These are phyloP conservation scores for Neospora caninum DNA, from an alignment of 169 alveolate species.

Conservation along the genomic window DNA sequence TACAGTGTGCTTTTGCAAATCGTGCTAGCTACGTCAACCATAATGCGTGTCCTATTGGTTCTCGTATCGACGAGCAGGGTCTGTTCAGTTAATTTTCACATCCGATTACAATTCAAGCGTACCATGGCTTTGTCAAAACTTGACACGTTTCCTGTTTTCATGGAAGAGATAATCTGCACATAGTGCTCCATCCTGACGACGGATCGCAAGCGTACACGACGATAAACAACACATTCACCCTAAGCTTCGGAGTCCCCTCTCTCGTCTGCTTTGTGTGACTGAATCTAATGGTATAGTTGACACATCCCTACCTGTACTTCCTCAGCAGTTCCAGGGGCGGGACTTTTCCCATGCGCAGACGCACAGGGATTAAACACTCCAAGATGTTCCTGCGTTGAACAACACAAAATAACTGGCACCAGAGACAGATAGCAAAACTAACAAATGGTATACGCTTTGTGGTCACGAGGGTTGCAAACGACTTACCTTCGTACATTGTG, in stretches of 20 bases:
- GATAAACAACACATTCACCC: not conserved
- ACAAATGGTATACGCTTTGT: not conserved
- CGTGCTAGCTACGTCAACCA: no score
- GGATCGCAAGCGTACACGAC: not conserved
- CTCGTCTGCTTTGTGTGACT: not conserved
- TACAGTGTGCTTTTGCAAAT: no score
- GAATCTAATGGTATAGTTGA: not conserved
- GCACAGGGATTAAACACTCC: slow-evolving; percentile 83
- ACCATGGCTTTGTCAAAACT: slow-evolving; percentile 76
- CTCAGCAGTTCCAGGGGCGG: slow-evolving; percentile 78
- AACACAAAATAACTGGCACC: not conserved
- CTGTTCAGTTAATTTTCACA: no score
- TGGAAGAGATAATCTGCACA: slow-evolving; percentile 76
- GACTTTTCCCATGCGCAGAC: slow-evolving; percentile 82
- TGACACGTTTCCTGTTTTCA: slow-evolving; percentile 77
- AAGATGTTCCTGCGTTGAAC: slow-evolving; percentile 76
- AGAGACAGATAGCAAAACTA: not conserved
- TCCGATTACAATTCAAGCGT: not conserved
- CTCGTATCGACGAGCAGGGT: no score
- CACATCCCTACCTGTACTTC: slow-evolving; percentile 68
- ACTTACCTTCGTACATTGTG: slow-evolving; percentile 74
- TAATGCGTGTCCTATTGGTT: no score
- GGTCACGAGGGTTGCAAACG: not conserved
- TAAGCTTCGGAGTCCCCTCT: not conserved
- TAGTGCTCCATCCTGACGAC: slow-evolving; percentile 77